Evolutionary conservation across 495 filamentous ascomycete species (phyloP).

Genomic region (Aspergillus coremiiformis): DNA sequence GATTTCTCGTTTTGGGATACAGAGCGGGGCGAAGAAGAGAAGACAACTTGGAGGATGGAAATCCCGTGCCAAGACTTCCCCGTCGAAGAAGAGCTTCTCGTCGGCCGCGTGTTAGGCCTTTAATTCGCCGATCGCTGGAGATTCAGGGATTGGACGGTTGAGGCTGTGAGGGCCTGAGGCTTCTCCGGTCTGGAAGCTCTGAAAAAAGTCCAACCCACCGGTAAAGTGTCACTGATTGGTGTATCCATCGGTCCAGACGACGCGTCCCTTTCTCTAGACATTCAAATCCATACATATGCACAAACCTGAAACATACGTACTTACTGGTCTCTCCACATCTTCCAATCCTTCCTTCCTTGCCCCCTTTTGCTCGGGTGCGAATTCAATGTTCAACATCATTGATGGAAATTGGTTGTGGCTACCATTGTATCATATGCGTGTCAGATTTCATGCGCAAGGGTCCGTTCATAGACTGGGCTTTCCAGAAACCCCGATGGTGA

Average conservation of each 20-base stretch:
- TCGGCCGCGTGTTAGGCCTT: slow-evolving; percentile 18
- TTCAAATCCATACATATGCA: not conserved
- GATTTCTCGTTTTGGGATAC: not conserved
- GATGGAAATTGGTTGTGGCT: not conserved
- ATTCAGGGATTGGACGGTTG: not conserved
- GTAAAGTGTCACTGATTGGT: slow-evolving; percentile 1
- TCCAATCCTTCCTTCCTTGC: not conserved
- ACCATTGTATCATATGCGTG: not conserved
- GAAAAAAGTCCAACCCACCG: slow-evolving; percentile 1
- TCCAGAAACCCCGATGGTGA: not conserved
- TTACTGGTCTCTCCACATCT: not conserved
- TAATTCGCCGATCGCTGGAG: slow-evolving; percentile 4
- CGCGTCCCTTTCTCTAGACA: slow-evolving; percentile 9
- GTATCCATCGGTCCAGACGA: not conserved
- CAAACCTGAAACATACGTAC: not conserved
- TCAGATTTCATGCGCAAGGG: not conserved
- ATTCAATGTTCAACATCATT: not conserved
- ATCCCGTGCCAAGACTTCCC: slow-evolving; percentile 17
- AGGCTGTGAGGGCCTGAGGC: not conserved
- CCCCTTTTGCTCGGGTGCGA: not conserved
- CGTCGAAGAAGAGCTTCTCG: slow-evolving; percentile 7
- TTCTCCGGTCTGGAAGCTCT: not conserved
- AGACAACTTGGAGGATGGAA: slow-evolving; percentile 6
- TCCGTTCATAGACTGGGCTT: not conserved
- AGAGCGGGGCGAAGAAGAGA: slow-evolving; percentile 5